Percentiles rank a stretch among this genome's conserved stretches.
Evolutionary conservation across 495 filamentous ascomycete genomes (phyloP).

Genomic region (Gamarada debralockiae): DNA sequence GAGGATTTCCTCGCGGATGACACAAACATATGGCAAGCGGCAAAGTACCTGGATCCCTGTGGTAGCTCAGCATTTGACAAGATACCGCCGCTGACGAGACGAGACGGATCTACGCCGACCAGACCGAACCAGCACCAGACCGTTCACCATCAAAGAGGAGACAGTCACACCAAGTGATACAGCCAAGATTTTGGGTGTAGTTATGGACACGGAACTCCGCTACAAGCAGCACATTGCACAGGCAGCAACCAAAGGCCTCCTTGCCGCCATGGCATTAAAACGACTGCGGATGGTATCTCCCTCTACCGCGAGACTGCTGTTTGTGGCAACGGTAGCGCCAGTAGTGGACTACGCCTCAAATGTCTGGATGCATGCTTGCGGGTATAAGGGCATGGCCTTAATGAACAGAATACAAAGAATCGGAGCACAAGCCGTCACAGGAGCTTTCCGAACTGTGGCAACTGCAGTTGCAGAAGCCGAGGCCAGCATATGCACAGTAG

Average conservation of each 20-base stretch:
- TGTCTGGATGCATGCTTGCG: slow-evolving; percentile 31
- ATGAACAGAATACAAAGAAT: slow-evolving; percentile 31
- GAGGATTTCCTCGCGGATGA: slow-evolving; percentile 17
- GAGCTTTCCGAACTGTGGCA: slow-evolving; percentile 25
- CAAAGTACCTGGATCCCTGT: slow-evolving; percentile 16
- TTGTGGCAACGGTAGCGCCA: slow-evolving; percentile 27
- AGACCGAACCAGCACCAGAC: neutral
- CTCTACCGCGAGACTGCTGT: slow-evolving; percentile 29
- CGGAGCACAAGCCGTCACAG: slow-evolving; percentile 31
- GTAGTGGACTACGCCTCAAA: slow-evolving; percentile 34
- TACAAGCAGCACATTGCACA: slow-evolving; percentile 26
- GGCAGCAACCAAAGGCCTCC: slow-evolving; percentile 28
- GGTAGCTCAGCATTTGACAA: slow-evolving; percentile 11
- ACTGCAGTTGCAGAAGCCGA: slow-evolving; percentile 27
- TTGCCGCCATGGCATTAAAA: slow-evolving; percentile 30
- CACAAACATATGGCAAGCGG: slow-evolving; percentile 18
- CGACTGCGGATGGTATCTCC: slow-evolving; percentile 27
- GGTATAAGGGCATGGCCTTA: slow-evolving; percentile 18
- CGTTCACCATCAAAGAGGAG: slow-evolving; percentile 9
- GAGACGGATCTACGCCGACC: too few species aligned
- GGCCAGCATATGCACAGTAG: slow-evolving; percentile 9
- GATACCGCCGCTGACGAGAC: slow-evolving; percentile 21
- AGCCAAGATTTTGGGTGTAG: slow-evolving; percentile 6
- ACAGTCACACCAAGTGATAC: neutral
- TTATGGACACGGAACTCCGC: slow-evolving; percentile 1